These are phyloP conservation scores for Scheffersomyces lignosus DNA, from an alignment of 805 yeast species.

Conservation along the genomic window DNA sequence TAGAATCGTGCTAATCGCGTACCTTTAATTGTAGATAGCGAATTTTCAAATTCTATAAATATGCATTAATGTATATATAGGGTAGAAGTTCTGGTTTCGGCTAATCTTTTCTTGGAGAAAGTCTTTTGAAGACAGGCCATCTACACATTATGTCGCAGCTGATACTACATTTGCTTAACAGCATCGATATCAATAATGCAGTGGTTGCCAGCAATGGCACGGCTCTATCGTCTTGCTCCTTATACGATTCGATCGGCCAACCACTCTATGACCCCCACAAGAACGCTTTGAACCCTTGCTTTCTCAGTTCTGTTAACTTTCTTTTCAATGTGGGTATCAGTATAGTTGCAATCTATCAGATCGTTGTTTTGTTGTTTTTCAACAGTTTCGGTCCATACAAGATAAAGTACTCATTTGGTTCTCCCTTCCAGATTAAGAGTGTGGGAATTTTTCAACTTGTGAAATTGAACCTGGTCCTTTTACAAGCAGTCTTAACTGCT, in stretches of 20 bases:
- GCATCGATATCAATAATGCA: background rate
- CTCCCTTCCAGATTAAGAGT: constrained; percentile 7
- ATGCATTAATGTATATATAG: too few relatives aligned
- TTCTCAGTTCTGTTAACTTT: constrained; percentile 6
- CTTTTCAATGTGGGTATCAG: background rate
- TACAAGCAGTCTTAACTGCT: constrained; percentile 3
- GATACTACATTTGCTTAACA: constrained; percentile 1
- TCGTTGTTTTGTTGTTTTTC: constrained; percentile 4
- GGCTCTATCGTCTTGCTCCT: background rate
- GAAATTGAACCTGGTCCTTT: constrained; percentile 5
- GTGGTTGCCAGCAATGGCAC: background rate
- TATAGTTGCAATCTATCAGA: constrained; percentile 4
- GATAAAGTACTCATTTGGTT: constrained; percentile 25
- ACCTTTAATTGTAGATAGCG: too few relatives aligned
- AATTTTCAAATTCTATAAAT: too few relatives aligned
- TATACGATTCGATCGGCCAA: constrained; percentile 8
- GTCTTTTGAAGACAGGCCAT: too few relatives aligned
- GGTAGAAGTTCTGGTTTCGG: too few relatives aligned
- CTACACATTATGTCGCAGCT: background rate
- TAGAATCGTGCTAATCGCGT: too few relatives aligned
- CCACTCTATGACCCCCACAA: constrained; percentile 16
- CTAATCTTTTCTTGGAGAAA: too few relatives aligned
- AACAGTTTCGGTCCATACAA: constrained; percentile 19
- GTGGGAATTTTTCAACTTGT: constrained; percentile 7
- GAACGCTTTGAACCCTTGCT: constrained; percentile 20